Base-by-base conservation (phyloP, 106 monocot species). In the Cymbidium sinense region DNA sequence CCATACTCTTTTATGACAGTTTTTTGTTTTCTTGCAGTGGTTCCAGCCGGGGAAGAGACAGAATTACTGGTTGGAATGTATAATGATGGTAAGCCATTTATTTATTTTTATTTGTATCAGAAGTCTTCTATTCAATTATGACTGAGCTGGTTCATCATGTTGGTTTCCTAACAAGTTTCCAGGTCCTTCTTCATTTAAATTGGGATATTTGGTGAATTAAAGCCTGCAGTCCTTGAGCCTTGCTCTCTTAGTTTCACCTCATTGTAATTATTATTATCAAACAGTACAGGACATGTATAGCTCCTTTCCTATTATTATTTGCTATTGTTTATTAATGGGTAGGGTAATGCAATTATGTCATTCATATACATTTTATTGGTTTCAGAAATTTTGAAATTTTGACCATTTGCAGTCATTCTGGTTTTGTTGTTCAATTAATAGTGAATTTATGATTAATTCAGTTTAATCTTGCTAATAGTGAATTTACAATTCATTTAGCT, bases 11-110 rank as follows among this genome's bases (percentile, higher is more conserved):
- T 19, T 51, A 20, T 76, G 44, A 76, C 52, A 52, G 27, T 12
- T 55, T 21, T 76, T 23, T n/a, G n/a, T 78, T 61, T 84, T 33
- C 2, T n/a, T 86, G 81, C 90, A 99, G 99, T 88, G 79, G 89
- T 99, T 62, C 62, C 86, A 77, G 89, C 95, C 29, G 99, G 99
- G 11, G 90, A 95, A 84, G 90, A 91, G 77, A 91, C 86, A 82
- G 90, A 93, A 77, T 71, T 99, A 55, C 80, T 99, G 39, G 99
- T 99, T 82, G 99, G 95, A 51, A 51, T 99, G 50, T 89, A 95
- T 65, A 99, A 99, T 77, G 92, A 95, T 54, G 99, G 99, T 95
- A 85, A 44, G 28, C 7, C 11, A 25, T 70, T 75, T 52, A 55
- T 44, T 70, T 54, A 23, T 67, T 29, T 43, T n/a, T 10, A 20